Evolutionary conservation across 352 stramenopile genomes (phyloP).

Genomic region (Phytophthora cryptogea): DNA sequence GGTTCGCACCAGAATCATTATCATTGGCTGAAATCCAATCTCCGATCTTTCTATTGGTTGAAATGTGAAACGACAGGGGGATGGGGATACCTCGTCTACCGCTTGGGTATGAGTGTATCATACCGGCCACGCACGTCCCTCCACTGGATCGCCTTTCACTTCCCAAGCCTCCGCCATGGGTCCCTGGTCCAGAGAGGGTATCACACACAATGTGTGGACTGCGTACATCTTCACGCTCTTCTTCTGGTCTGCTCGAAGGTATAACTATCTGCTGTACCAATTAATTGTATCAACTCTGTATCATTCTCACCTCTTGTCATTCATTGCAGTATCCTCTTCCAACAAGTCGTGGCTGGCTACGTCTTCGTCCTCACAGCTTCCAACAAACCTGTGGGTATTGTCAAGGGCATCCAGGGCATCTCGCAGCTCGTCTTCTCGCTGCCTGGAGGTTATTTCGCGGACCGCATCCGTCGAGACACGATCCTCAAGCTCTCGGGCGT

Average conservation of each 20-base stretch:
- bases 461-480: constrained; percentile 67
- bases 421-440: constrained; percentile 77
- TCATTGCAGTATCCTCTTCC: constrained; percentile 66
- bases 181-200: constrained; percentile 22
- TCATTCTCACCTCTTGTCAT: neutral
- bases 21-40: constrained; percentile 4
- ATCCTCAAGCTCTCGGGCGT: constrained; percentile 65
- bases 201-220: constrained; percentile 64
- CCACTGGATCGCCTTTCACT: constrained; percentile 1
- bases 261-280: neutral
- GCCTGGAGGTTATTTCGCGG: constrained; percentile 68
- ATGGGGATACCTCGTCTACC: constrained; percentile 7
- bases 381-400: constrained; percentile 78
- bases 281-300: neutral
- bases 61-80: constrained; percentile 21
- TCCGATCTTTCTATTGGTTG: constrained; percentile 2
- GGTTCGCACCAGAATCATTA: neutral
- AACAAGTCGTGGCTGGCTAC: constrained; percentile 78
- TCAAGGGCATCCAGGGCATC: constrained; percentile 85
- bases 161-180: constrained; percentile 17
- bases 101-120: constrained; percentile 22
- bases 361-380: constrained; percentile 76
- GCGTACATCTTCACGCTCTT: constrained; percentile 80
- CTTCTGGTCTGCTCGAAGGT: constrained; percentile 72
- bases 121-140: neutral